Evolutionary conservation across 2,329 filamentous ascomycete genomes (phyloP).

Genomic region (Microsporum canis): DNA sequence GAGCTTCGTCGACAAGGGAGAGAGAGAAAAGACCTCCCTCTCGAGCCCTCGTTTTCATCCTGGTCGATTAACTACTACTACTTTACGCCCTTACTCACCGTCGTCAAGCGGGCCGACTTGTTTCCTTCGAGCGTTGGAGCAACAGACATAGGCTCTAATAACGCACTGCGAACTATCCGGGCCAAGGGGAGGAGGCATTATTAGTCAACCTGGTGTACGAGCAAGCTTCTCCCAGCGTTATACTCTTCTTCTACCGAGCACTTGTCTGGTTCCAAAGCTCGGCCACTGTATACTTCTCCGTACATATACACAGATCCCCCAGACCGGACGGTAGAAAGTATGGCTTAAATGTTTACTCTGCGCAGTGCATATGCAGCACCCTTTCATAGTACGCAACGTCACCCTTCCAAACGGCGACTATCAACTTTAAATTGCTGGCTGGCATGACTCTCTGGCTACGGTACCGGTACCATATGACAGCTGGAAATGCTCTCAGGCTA

Average conservation of each 20-base stretch:
- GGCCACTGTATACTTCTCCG: too few species aligned
- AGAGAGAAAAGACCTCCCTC: too few species aligned
- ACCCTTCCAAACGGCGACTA: neutral
- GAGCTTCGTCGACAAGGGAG: neutral
- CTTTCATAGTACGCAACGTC: neutral
- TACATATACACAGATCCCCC: too few species aligned
- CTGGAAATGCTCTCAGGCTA: neutral
- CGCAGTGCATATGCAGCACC: neutral
- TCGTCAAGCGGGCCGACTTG: neutral
- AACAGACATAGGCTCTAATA: neutral
- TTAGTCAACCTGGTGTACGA: too few species aligned
- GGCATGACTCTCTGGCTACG: neutral
- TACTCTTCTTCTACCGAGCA: neutral
- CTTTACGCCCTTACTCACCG: neutral
- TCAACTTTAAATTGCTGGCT: neutral
- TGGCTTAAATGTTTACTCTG: neutral
- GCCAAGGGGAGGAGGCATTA: neutral
- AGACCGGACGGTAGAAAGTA: too few species aligned
- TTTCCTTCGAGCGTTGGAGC: neutral
- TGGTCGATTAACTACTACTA: neutral
- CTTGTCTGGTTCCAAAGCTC: neutral
- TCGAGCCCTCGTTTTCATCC: neutral
- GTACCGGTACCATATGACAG: neutral
- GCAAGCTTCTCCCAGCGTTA: neutral
- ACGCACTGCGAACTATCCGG: neutral